A percentile compares a stretch with the other conserved stretches of the same genome.
Evolutionary conservation across 176 grass and related monocot genomes (phyloP).

Genomic region (Musa acuminata): DNA sequence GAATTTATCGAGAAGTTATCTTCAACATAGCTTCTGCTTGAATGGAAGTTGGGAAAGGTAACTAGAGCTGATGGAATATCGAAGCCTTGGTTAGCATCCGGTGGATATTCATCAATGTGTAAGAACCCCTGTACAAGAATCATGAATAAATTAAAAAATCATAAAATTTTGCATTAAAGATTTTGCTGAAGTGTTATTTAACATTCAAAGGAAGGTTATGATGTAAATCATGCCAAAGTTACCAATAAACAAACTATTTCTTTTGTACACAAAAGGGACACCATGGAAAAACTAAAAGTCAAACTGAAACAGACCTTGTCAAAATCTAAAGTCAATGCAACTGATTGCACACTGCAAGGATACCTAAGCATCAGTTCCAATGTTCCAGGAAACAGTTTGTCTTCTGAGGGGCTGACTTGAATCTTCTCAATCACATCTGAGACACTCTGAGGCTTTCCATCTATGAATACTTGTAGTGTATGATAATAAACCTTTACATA

Average conservation of each 20-base stretch:
- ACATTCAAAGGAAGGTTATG: not conserved
- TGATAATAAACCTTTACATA: slow-evolving; percentile 98
- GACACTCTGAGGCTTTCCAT: slow-evolving; percentile 51
- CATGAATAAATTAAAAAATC: slow-evolving; percentile 12
- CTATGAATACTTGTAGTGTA: slow-evolving; percentile 70
- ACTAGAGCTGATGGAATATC: slow-evolving; percentile 97
- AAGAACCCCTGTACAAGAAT: slow-evolving; percentile 63
- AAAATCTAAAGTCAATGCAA: slow-evolving; percentile 75
- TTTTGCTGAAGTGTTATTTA: not conserved
- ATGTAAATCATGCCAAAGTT: not conserved
- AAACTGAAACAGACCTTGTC: slow-evolving; percentile 62
- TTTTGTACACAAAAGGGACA: not conserved
- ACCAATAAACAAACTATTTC: not conserved
- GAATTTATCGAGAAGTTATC: slow-evolving; percentile 28
- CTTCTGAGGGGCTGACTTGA: slow-evolving; percentile 83
- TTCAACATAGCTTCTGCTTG: slow-evolving; percentile 59
- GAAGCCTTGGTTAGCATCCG: slow-evolving; percentile 99
- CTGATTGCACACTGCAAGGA: slow-evolving; percentile 64
- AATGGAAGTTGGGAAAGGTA: slow-evolving; percentile 81
- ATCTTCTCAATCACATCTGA: slow-evolving; percentile 74
- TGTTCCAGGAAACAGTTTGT: slow-evolving; percentile 81
- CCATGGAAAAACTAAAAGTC: not conserved
- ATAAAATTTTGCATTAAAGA: not conserved
- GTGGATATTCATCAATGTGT: slow-evolving; percentile 98
- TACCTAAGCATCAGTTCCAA: slow-evolving; percentile 69